phyloP scores from a whole-genome alignment of 2,329 filamentous ascomycete genomes.

The Rutstroemia sp. region DNA sequence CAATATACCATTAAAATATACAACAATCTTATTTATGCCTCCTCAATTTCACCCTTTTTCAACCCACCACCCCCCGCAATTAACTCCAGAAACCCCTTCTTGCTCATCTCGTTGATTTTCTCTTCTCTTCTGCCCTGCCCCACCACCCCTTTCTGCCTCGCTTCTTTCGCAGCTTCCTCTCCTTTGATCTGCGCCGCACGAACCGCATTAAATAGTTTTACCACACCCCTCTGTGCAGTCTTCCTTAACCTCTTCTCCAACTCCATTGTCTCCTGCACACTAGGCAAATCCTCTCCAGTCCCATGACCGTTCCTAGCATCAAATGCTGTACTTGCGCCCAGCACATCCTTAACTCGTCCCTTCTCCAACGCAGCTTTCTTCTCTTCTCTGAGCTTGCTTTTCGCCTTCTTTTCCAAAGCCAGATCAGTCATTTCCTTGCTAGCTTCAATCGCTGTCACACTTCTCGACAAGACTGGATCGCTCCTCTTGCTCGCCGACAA shows the following conservation, averaged over 20 bases:
- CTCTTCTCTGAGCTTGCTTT: slow-evolving; percentile 70
- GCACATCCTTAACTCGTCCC: slow-evolving; percentile 79
- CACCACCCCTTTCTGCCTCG: slow-evolving; percentile 64
- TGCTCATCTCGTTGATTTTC: slow-evolving; percentile 90
- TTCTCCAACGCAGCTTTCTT: slow-evolving; percentile 75
- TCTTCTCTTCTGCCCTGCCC: slow-evolving; percentile 77
- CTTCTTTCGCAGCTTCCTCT: slow-evolving; percentile 64
- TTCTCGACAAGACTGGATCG: slow-evolving; percentile 88
- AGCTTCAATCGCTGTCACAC: slow-evolving; percentile 63
- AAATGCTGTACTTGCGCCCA: slow-evolving; percentile 50
- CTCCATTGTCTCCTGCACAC: slow-evolving; percentile 51
- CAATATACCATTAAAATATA: slow-evolving; percentile 3
- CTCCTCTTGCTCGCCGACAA: slow-evolving; percentile 71
- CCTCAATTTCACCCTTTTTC: slow-evolving; percentile 48
- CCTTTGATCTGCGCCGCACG: slow-evolving; percentile 86
- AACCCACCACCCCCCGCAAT: slow-evolving; percentile 60
- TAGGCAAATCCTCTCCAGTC: slow-evolving; percentile 34
- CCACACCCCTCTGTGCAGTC: slow-evolving; percentile 85
- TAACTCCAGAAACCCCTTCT: slow-evolving; percentile 90
- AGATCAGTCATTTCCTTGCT: slow-evolving; percentile 66
- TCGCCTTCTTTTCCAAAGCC: slow-evolving; percentile 75
- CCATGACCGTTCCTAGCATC: slow-evolving; percentile 39
- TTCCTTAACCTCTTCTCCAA: slow-evolving; percentile 76
- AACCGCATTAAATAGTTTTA: slow-evolving; percentile 95
- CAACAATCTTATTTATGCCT: slow-evolving; percentile 16